Evolutionary conservation across 306 rosid genomes (phyloP).

Genomic region (Biancaea sappan): DNA sequence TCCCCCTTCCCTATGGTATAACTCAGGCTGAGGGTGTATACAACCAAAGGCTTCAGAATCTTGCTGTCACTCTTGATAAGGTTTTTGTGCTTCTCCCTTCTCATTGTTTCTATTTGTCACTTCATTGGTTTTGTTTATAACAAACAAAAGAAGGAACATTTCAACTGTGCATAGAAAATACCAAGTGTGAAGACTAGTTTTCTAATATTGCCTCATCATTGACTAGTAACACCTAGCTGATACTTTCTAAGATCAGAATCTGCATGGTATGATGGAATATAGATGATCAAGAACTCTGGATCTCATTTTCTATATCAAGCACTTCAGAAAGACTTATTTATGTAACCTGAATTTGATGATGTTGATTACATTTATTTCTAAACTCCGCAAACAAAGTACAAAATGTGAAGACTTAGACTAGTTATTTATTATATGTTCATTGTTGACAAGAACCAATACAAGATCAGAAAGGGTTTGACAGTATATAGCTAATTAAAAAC

Average conservation of each 20-base stretch:
- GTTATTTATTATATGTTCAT: too few species aligned
- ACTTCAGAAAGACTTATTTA: too few species aligned
- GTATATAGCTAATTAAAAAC: too few species aligned
- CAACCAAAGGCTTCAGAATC: constrained; percentile 99
- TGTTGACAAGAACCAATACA: too few species aligned
- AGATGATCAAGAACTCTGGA: not conserved
- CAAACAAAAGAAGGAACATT: not conserved
- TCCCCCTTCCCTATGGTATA: constrained; percentile 22
- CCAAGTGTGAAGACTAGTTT: not conserved
- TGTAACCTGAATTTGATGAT: too few species aligned
- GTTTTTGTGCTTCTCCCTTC: constrained; percentile 45
- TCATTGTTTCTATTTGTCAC: constrained; percentile 2
- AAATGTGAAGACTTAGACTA: too few species aligned
- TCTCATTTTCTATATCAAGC: not conserved
- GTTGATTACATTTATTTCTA: too few species aligned
- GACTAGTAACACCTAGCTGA: not conserved
- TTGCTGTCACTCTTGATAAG: constrained; percentile 99
- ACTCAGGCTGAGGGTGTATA: constrained; percentile 97
- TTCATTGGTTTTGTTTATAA: constrained; percentile 9
- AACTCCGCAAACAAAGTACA: too few species aligned
- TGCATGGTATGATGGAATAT: not conserved
- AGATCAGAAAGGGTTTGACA: constrained; percentile 28
- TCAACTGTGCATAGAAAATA: constrained; percentile 10
- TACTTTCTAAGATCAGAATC: not conserved
- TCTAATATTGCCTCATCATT: not conserved